phyloP scores from a whole-genome alignment of 2,329 filamentous ascomycete genomes.

The Chaetothyriales sp. region DNA sequence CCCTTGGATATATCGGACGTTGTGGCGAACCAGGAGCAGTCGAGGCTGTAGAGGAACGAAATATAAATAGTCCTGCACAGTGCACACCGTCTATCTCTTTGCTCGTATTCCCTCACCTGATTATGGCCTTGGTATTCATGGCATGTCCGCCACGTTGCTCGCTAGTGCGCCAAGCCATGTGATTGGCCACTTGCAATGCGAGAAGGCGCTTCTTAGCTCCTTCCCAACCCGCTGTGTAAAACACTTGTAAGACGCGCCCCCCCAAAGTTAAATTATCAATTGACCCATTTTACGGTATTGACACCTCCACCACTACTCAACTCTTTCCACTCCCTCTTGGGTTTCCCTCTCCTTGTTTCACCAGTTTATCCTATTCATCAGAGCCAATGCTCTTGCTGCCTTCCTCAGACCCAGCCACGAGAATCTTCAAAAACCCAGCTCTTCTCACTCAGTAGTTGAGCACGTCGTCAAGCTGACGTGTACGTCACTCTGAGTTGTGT shows the following conservation, averaged over 20 bases:
- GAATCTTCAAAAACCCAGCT: no score
- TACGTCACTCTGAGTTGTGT: neutral
- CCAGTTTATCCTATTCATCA: neutral
- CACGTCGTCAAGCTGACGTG: neutral
- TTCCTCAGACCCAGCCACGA: neutral
- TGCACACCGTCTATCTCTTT: neutral
- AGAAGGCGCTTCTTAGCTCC: neutral
- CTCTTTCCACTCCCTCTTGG: neutral
- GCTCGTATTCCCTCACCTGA: neutral
- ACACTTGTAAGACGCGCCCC: neutral
- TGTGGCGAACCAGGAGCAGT: no score
- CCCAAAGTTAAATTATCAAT: neutral
- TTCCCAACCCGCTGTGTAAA: no score
- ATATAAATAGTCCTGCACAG: no score
- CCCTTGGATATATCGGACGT: no score
- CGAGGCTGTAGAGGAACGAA: no score
- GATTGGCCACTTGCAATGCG: neutral
- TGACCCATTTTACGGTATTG: neutral
- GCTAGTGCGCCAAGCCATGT: neutral
- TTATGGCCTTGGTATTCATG: neutral
- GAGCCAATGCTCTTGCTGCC: neutral
- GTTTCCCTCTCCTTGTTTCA: neutral
- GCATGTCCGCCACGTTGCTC: neutral
- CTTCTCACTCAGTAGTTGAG: neutral
- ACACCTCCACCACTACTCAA: neutral